Evolutionary conservation across 106 monocot genomes (phyloP).

Genomic region (Dendrobium catenatum): DNA sequence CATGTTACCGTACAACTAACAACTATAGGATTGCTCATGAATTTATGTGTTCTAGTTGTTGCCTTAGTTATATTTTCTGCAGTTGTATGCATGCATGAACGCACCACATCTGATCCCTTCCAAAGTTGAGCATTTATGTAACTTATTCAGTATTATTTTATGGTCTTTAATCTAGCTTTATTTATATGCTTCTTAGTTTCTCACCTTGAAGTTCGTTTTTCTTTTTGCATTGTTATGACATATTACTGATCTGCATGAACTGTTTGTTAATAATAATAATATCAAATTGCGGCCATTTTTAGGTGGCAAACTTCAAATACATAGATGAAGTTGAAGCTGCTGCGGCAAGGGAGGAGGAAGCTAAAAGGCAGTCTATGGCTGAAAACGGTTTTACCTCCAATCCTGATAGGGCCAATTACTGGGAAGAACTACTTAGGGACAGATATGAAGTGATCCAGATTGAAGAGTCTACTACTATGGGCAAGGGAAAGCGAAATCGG

Average conservation of each 20-base stretch:
- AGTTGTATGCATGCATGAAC: neutral
- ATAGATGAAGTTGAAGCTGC: constrained; percentile 91
- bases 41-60: neutral
- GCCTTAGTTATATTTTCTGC: neutral
- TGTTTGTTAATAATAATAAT: neutral
- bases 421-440: constrained; percentile 83
- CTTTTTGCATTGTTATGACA: neutral
- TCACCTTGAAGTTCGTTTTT: neutral
- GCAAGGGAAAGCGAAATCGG: constrained; percentile 94
- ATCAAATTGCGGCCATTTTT: constrained; percentile 1
- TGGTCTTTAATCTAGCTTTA: neutral
- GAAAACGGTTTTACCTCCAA: constrained; percentile 40
- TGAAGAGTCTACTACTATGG: constrained; percentile 76
- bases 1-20: neutral
- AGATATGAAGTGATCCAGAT: constrained; percentile 77
- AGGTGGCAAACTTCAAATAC: constrained; percentile 99
- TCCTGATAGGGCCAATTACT: constrained; percentile 58
- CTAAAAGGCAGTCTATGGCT: constrained; percentile 25
- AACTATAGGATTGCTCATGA: neutral
- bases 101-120: neutral
- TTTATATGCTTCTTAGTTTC: neutral
- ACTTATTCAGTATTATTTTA: neutral
- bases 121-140: neutral
- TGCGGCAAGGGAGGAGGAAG: constrained; percentile 75
- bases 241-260: neutral